These are phyloP conservation scores for Phytophthora hybrid DNA, from an alignment of 352 stramenopile genomes.

Conservation along the genomic window DNA sequence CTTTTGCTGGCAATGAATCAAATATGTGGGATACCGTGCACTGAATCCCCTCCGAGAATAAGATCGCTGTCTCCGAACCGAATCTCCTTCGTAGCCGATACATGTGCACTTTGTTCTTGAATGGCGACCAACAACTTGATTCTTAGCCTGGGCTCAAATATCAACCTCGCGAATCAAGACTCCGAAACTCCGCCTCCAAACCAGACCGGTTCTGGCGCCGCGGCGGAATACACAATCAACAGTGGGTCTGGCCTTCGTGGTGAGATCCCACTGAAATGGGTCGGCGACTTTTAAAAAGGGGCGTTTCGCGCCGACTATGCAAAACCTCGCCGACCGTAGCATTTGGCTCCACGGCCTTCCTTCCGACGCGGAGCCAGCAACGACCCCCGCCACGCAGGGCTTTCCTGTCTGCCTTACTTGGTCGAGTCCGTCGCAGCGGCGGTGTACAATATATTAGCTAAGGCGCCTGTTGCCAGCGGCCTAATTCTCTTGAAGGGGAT, in stretches of 20 bases:
- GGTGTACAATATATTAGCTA: neutral
- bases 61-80: neutral
- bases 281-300: neutral
- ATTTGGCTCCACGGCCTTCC: neutral
- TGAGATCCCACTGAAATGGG: conserved; percentile 2
- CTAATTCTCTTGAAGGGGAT: neutral
- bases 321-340: neutral
- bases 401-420: neutral
- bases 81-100: neutral
- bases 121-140: neutral
- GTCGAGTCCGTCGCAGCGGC: neutral
- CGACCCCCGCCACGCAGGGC: neutral
- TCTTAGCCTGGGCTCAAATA: neutral
- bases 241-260: neutral
- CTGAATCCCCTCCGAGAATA: neutral
- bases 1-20: too few species aligned
- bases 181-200: conserved; percentile 2
- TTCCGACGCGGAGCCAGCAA: neutral
- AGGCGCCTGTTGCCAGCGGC: neutral
- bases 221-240: neutral
- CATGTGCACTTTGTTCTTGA: neutral
- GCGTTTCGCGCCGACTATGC: neutral
- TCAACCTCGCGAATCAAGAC: neutral
- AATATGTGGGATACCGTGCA: neutral
- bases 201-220: conserved; percentile 7